phyloP scores from a whole-genome alignment of 768 basidiomycete species.

The Thelephora ganbajun region DNA sequence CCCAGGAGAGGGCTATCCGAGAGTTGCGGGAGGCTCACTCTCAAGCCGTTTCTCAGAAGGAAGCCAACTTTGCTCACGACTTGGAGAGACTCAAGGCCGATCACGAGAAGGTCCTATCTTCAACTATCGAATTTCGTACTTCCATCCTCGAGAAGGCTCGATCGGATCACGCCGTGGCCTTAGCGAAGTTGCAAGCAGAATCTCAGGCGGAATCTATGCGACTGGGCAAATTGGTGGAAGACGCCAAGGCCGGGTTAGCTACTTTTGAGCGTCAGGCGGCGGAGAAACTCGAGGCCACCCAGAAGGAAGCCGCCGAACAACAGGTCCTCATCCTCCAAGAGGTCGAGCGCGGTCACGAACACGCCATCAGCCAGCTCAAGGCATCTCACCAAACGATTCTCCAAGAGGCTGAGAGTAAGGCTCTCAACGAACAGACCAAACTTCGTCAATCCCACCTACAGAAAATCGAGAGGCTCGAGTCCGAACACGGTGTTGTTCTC shows the following conservation, averaged over 20 bases:
- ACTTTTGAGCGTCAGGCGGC: slow-evolving; percentile 23
- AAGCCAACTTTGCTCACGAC: slow-evolving; percentile 49
- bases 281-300: slow-evolving; percentile 33
- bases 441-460: slow-evolving; percentile 28
- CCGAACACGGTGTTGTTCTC: slow-evolving; percentile 30
- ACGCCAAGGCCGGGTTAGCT: slow-evolving; percentile 30
- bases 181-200: slow-evolving; percentile 41
- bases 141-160: slow-evolving; percentile 44
- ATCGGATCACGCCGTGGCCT: slow-evolving; percentile 38
- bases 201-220: slow-evolving; percentile 36
- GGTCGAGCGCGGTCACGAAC: slow-evolving; percentile 40
- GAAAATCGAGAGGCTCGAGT: slow-evolving; percentile 17
- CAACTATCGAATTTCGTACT: slow-evolving; percentile 48
- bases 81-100: slow-evolving; percentile 51
- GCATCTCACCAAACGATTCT: slow-evolving; percentile 31
- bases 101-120: slow-evolving; percentile 36
- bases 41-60: slow-evolving; percentile 50
- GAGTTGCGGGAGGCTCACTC: slow-evolving; percentile 63
- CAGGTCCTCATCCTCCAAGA: slow-evolving; percentile 41
- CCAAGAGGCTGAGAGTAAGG: slow-evolving; percentile 12
- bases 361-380: slow-evolving; percentile 36
- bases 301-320: slow-evolving; percentile 36
- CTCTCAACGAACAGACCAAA: slow-evolving; percentile 22
- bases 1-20: slow-evolving; percentile 44
- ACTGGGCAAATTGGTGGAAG: slow-evolving; percentile 27